Evolutionary conservation across 306 rosid genomes (phyloP).

Genomic region (Gleditsia sinensis): DNA sequence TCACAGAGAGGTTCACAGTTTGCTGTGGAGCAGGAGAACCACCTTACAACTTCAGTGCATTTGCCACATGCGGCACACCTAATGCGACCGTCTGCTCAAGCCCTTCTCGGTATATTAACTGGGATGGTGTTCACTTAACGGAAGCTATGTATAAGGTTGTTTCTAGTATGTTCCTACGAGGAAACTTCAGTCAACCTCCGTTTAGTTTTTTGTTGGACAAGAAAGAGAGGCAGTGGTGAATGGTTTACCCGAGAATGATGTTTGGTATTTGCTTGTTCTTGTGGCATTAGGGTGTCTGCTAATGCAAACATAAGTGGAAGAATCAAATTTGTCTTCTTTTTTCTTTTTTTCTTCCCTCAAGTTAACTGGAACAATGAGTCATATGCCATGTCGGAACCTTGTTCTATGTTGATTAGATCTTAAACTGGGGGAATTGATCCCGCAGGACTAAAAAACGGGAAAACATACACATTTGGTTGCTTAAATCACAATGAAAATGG

Average conservation of each 20-base stretch:
- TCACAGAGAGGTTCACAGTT: conserved; percentile 61
- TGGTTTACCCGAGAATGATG: background rate
- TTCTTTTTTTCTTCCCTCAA: background rate
- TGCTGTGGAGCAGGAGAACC: conserved; percentile 85
- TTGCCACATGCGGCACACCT: conserved; percentile 65
- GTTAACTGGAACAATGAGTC: background rate
- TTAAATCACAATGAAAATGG: background rate
- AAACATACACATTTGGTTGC: too few relatives aligned
- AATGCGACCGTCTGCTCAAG: conserved; percentile 48
- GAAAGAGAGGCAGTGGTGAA: conserved; percentile 54
- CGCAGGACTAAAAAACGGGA: too few relatives aligned
- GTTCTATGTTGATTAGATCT: background rate
- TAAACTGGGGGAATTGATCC: background rate
- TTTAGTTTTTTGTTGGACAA: conserved; percentile 59
- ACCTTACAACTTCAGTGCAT: conserved; percentile 65
- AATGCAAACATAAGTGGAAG: conserved; percentile 9
- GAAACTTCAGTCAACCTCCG: conserved; percentile 67
- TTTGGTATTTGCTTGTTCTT: conserved; percentile 16
- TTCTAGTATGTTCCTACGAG: conserved; percentile 68
- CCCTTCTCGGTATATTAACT: conserved; percentile 76
- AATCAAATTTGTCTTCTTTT: background rate
- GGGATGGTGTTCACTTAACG: conserved; percentile 98
- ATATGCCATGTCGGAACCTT: background rate
- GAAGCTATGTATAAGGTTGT: conserved; percentile 91
- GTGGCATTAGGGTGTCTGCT: background rate